Base-by-base conservation (phyloP, 2,329 filamentous ascomycete genomes). In the Podosphaera fusca region DNA sequence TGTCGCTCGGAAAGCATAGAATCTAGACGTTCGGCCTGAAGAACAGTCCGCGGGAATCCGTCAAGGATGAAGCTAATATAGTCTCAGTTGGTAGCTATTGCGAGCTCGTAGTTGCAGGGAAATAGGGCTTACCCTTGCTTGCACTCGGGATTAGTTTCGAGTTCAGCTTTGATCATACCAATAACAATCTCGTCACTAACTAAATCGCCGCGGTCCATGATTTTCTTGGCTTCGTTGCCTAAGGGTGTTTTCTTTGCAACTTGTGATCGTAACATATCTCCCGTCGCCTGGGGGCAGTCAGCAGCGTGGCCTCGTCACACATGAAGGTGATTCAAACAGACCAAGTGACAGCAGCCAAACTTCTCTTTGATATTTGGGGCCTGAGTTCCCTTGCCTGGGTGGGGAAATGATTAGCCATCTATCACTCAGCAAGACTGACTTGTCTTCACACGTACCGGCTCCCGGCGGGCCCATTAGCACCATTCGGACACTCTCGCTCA, bases 161-260 rank as follows among this genome's bases (percentile, higher is more conserved):
- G 79, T 78, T 98, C 90, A 70, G 84, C 85, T 81, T 92, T 90
- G 76, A 98, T 98, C 92, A 98, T 98, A 73, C 90, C 88, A 71
- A 98, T 86, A 80, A 98, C 90, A 69, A 98, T 98, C 70, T 96
- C 90, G 72, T 98, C 92, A 71, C 88, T 94, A 70, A 98, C 92
- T 59, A 98, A 81, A 64, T 90, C 90, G 66, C 92, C 92, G 70
- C 90, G 85, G 69, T 98, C 92, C 92, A 98, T 98, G 72, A 98
- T 98, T 82, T 96, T 96, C 83, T 98, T 98, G 63, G 92, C 92
- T 76, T 95, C 88, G 69, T 85, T 81, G 65, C 92, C 92, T 63
- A 98, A 81, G 59, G 85, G 73, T 58, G 92, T 98, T 82, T 96
- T 95, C 75, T 94, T 94, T 63, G 90, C 85, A 69, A 98, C 92